These are phyloP conservation scores for Lavandula angustifolia DNA, from an alignment of 257 asterid species.

Conservation along the genomic window DNA sequence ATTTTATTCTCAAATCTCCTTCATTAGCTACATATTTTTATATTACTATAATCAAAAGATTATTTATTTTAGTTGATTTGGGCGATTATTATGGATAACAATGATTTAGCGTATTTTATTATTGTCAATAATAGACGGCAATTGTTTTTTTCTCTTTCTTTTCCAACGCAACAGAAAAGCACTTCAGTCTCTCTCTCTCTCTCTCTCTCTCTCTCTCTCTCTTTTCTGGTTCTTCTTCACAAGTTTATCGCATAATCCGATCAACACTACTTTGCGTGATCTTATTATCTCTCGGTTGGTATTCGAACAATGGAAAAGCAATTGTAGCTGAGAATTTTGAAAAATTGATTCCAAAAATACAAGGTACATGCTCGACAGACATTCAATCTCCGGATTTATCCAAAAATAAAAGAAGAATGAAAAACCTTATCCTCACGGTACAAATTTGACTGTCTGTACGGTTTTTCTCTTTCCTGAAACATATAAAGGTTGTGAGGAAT, in stretches of 20 bases:
- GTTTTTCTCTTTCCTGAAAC: constrained; percentile 7
- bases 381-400: background rate
- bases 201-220: background rate
- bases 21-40: too few species aligned
- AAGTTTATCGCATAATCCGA: background rate
- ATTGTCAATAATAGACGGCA: too few species aligned
- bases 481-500: constrained; percentile 27
- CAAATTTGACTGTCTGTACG: constrained; percentile 7
- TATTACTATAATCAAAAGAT: too few species aligned
- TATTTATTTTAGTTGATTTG: too few species aligned
- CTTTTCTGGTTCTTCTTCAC: background rate
- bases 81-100: too few species aligned
- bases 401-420: background rate
- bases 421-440: background rate
- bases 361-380: constrained; percentile 27
- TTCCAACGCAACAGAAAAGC: background rate
- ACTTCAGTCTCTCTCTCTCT: background rate
- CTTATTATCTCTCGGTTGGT: background rate
- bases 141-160: too few species aligned
- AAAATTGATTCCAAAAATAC: constrained; percentile 7
- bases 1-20: too few species aligned
- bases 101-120: too few species aligned
- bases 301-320: background rate
- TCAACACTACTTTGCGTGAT: background rate
- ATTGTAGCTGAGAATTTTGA: background rate